Conservation (phyloP, 768 basidiomycete species). For the Mycena venus region DNA sequence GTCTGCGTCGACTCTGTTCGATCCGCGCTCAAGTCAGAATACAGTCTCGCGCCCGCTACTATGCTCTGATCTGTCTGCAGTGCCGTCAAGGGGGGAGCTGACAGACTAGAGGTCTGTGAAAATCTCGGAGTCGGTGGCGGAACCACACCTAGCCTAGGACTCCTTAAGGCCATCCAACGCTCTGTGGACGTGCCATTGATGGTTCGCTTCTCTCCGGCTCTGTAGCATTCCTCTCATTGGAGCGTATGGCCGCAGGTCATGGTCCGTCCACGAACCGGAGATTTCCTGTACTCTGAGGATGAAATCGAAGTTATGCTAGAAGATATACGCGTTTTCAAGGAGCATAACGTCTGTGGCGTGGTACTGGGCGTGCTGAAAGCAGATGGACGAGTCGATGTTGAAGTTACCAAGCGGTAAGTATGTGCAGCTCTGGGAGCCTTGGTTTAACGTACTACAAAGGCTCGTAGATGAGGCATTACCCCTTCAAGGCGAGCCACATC, state of each 20-base stretch:
- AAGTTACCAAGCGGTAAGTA: conserved; percentile 69
- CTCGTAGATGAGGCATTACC: conserved; percentile 38
- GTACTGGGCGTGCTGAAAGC: conserved; percentile 74
- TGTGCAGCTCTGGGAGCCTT: conserved; percentile 34
- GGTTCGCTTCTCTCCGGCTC: conserved; percentile 55
- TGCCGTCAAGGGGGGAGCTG: conserved; percentile 77
- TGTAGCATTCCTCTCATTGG: background rate
- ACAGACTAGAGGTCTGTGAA: conserved; percentile 83
- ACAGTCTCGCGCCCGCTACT: background rate
- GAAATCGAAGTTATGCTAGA: conserved; percentile 83
- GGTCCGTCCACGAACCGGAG: conserved; percentile 84
- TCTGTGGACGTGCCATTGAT: conserved; percentile 71
- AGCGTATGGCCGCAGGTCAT: conserved; percentile 65
- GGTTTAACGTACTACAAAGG: conserved; percentile 11
- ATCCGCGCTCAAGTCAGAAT: conserved; percentile 74
- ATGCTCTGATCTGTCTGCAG: conserved; percentile 51
- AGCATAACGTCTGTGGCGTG: conserved; percentile 70
- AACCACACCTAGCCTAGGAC: conserved; percentile 84
- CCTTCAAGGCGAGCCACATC: conserved; percentile 29
- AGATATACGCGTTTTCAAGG: conserved; percentile 76
- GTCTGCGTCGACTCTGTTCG: conserved; percentile 85
- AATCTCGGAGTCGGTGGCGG: conserved; percentile 84
- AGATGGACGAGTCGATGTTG: conserved; percentile 72
- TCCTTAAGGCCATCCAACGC: conserved; percentile 70
- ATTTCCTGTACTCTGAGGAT: conserved; percentile 77